These are phyloP conservation scores for Hordeum marinum DNA, from an alignment of 176 grass and related monocot genomes.

Conservation along the genomic window DNA sequence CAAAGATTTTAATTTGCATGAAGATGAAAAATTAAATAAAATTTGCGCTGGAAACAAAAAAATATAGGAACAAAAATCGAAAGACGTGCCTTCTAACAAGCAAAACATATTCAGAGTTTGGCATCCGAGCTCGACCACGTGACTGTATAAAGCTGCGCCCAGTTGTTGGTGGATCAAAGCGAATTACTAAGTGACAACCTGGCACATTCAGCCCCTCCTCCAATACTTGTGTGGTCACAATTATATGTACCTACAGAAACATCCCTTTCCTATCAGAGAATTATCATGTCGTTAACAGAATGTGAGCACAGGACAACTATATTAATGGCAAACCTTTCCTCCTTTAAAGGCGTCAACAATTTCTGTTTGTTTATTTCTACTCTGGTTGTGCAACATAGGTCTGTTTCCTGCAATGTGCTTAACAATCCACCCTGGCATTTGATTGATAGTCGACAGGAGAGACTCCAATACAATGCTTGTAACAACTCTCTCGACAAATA, in stretches of 20 bases:
- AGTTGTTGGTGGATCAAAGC: slow-evolving; percentile 69
- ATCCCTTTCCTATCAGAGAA: slow-evolving; percentile 12
- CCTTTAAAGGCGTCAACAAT: slow-evolving; percentile 58
- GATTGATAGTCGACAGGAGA: slow-evolving; percentile 37
- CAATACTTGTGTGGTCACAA: slow-evolving; percentile 70
- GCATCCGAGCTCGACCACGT: slow-evolving; percentile 69
- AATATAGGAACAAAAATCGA: background rate
- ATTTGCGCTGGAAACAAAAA: slow-evolving; percentile 1
- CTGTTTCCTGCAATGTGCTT: slow-evolving; percentile 47
- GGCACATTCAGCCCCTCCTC: slow-evolving; percentile 89
- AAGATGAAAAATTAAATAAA: background rate
- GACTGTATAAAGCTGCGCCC: slow-evolving; percentile 87
- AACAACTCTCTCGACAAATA: slow-evolving; percentile 82
- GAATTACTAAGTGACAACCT: slow-evolving; percentile 72
- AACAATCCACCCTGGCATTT: slow-evolving; percentile 57
- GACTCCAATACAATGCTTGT: slow-evolving; percentile 59
- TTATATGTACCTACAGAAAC: slow-evolving; percentile 67
- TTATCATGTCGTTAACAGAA: background rate
- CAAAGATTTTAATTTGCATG: background rate
- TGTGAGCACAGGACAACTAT: background rate
- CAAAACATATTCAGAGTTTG: slow-evolving; percentile 66
- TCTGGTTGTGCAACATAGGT: slow-evolving; percentile 34
- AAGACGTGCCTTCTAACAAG: slow-evolving; percentile 49
- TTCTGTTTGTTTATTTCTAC: slow-evolving; percentile 46
- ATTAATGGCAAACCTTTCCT: slow-evolving; percentile 45